Evolutionary conservation across 2,329 filamentous ascomycete genomes (phyloP).

Genomic region (Aspergillus eucalypticola): DNA sequence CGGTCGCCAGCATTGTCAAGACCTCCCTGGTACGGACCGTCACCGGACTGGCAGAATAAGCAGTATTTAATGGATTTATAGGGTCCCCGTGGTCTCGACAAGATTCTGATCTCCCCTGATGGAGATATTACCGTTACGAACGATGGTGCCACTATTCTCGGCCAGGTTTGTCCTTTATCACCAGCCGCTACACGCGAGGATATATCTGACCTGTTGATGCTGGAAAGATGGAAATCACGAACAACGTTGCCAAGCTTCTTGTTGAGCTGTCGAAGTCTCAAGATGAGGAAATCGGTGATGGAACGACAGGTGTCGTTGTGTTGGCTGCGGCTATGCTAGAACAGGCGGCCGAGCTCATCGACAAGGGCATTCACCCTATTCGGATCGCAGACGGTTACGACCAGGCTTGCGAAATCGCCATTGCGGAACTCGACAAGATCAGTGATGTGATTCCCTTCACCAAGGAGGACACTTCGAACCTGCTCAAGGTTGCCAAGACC

Average conservation of each 20-base stretch:
- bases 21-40: slow-evolving; percentile 70
- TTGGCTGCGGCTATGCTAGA: slow-evolving; percentile 91
- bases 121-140: slow-evolving; percentile 99
- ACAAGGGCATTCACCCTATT: slow-evolving; percentile 99
- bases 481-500: slow-evolving; percentile 92
- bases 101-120: slow-evolving; percentile 97
- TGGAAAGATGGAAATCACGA: slow-evolving; percentile 90
- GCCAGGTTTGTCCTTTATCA: slow-evolving; percentile 54
- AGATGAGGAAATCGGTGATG: slow-evolving; percentile 98
- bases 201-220: slow-evolving; percentile 4
- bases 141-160: slow-evolving; percentile 95
- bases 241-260: slow-evolving; percentile 95
- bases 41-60: slow-evolving; percentile 1
- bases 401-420: slow-evolving; percentile 93
- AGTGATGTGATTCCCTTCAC: slow-evolving; percentile 88
- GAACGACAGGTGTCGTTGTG: slow-evolving; percentile 96
- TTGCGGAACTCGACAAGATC: slow-evolving; percentile 88
- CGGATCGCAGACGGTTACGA: slow-evolving; percentile 98
- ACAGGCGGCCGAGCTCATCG: slow-evolving; percentile 95
- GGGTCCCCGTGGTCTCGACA: slow-evolving; percentile 94
- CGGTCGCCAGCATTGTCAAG: slow-evolving; percentile 95
- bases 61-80: slow-evolving; percentile 28
- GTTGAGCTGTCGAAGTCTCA: slow-evolving; percentile 98
- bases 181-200: not conserved
- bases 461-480: slow-evolving; percentile 75